Base-by-base conservation (phyloP, 1,284 basidiomycete genomes). In the Microbotryomycetes sp. region DNA sequence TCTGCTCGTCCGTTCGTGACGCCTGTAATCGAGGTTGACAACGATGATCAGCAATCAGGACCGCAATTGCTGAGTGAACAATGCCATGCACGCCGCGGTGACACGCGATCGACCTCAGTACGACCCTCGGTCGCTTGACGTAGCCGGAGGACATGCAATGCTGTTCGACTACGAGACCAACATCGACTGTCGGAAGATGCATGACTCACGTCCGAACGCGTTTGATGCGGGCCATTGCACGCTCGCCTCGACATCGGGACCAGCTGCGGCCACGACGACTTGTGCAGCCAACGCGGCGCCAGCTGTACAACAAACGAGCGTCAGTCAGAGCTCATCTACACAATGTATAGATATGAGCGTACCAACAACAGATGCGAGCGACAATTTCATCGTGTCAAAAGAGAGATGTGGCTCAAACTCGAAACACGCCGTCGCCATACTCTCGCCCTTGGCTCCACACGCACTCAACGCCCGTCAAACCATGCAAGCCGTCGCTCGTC, bases 401-500 rank as follows among this genome's bases (percentile, higher is more conserved):
- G n/a, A n/a, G n/a, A n/a, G n/a, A n/a, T n/a, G n/a, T n/a, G n/a
- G n/a, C n/a, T n/a, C n/a, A n/a, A n/a, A n/a, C n/a, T n/a, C n/a
- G n/a, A n/a, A n/a, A n/a, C n/a, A n/a, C n/a, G n/a, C n/a, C n/a
- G n/a, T n/a, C n/a, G n/a, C n/a, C n/a, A n/a, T n/a, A n/a, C n/a
- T n/a, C n/a, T n/a, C 47, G n/a, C 19, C 60, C 62, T 46, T 47
- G 56, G 60, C 63, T 5, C 54, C 60, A 16, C 64, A 64, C 14
- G 62, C 65, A 62, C 65, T 64, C 9, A 65, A 56, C 16, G 59
- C 49, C n/a, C 49, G 54, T 57, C 65, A 60, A 15, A 65, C 49
- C 9, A 62, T 31, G 47, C 64, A 67, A 5, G 63, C 63, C n/a
- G 54, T 30, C 22, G 56, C 51, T 23, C 64, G 56, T 46, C 64